Evolutionary conservation across 371 early-diverging fungal species (phyloP), one percentile per base, ranked within the genome.

Genomic region (Polyrhizophydium stewartii): DNA sequence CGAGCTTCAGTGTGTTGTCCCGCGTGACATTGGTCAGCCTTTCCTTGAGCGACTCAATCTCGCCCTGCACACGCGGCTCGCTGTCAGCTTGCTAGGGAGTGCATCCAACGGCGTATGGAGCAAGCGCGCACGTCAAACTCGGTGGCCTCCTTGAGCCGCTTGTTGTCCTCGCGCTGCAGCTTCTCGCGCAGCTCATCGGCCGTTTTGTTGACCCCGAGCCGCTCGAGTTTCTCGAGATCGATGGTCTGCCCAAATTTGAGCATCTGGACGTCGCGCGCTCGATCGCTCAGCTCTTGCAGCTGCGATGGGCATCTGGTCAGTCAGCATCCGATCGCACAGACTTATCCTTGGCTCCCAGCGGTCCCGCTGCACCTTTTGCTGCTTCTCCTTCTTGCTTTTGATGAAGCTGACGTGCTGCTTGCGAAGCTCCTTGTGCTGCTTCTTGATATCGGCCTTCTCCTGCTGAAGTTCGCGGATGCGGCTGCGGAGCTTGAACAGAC

Each of bases 181-280:
- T 81, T 82, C 45, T 77, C 77, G 2, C 74, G 60, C 16, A 82
- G 58, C 59, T 83, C 84, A 33, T 83, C 82, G 1, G 82, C 82
- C 19, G 55, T 67, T 60, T 72, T 75, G 70, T 83, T 82, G 32
- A 77, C 72, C 2, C 82, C 80, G 68, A 82, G 72, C 38, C 73
- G 37, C 56, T 83, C 84, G 13, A 83, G 65, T 63, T 76, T 76
- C 52, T 83, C 84, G 27, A 83, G 60, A 60, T 83, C 84, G 32
- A 83, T 73, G 16, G 73, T 72, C 45, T 74, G 73, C 3, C 84
- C 84, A 66, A 83, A 83, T 64, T 83, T 83, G 52, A 83, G 77
- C 77, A 81, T 82, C 61, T 83, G 84, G 13, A 82, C 84, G 57
- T 83, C 82, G 16, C 56, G 49, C 17, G 80, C 74, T 17, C 75